Evolutionary conservation across 2,329 filamentous ascomycete genomes (phyloP), one percentile per base, ranked within the genome.

Genomic region (Colletotrichum acutatum): DNA sequence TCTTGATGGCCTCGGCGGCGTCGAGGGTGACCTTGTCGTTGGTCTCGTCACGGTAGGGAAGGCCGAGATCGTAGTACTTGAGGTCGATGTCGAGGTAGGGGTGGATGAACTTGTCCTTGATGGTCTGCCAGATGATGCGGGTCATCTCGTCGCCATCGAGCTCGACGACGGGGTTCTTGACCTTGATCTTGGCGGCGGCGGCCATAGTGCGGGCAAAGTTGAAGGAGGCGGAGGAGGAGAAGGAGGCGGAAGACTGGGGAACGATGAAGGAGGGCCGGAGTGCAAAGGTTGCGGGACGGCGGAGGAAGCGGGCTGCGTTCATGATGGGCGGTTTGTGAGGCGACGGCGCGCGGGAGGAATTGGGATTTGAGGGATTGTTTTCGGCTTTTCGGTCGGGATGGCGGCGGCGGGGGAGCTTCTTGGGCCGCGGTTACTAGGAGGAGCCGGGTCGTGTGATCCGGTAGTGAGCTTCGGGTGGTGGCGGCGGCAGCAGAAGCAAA

Each of bases 81-180:
- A 99, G 92, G 85, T 98, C 96, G 83, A 99, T 91, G 84, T 98
- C 95, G 78, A 99, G 93, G 87, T 97, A 98, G 69, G 95, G 95
- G 86, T 93, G 89, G 86, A 98, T 98, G 88, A 98, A 96, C 90
- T 97, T 98, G 87, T 98, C 94, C 90, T 98, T 98, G 90, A 99
- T 99, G 84, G 94, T 92, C 88, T 98, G 89, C 97, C 97, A 99
- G 88, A 99, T 99, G 84, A 99, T 95, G 80, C 97, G 90, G 79
- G 97, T 99, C 97, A 98, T 98, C 92, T 95, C 91, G 79, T 93
- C 91, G 81, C 96, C 96, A 83, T 98, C 96, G 80, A 98, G 91
- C 88, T 98, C 97, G 84, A 99, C 97, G 83, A 99, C 92, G 77
- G 97, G 97, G 86, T 98, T 98, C 92, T 97, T 95, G 88, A 99